These are phyloP conservation scores for Pyrus hybrid DNA, from an alignment of 331 rosid species.

Conservation along the genomic window DNA sequence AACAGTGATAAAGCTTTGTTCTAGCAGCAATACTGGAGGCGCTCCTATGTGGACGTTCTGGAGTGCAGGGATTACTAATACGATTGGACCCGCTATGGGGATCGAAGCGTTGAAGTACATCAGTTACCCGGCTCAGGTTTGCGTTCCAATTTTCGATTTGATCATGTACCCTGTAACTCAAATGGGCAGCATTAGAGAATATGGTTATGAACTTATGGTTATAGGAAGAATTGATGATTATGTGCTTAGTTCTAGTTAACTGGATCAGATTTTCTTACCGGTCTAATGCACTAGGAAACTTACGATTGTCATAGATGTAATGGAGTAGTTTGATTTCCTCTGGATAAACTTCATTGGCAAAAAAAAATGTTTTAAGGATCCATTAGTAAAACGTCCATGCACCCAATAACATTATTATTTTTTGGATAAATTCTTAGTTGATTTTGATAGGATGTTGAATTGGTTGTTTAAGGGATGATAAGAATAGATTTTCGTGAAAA, in stretches of 20 bases:
- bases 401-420: too few species aligned
- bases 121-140: slow-evolving; percentile 97
- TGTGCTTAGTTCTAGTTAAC: not conserved
- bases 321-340: not conserved
- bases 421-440: not conserved
- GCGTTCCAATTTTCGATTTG: not conserved
- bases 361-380: not conserved
- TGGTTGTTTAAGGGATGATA: not conserved
- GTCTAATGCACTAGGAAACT: not conserved
- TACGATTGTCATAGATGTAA: not conserved
- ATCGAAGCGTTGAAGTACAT: slow-evolving; percentile 93
- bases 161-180: not conserved
- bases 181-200: not conserved
- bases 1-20: slow-evolving; percentile 82
- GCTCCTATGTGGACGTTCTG: slow-evolving; percentile 90
- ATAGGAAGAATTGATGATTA: not conserved
- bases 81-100: slow-evolving; percentile 99
- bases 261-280: not conserved
- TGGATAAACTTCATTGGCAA: not conserved
- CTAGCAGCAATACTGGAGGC: slow-evolving; percentile 52
- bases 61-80: slow-evolving; percentile 97
- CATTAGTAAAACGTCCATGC: not conserved
- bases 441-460: not conserved
- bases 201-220: not conserved
- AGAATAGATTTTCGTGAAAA: not conserved